Percentiles rank a stretch among this genome's conserved stretches.
These are phyloP conservation scores for Silybum marianum DNA, from an alignment of 129 eudicot species.

Conservation along the genomic window DNA sequence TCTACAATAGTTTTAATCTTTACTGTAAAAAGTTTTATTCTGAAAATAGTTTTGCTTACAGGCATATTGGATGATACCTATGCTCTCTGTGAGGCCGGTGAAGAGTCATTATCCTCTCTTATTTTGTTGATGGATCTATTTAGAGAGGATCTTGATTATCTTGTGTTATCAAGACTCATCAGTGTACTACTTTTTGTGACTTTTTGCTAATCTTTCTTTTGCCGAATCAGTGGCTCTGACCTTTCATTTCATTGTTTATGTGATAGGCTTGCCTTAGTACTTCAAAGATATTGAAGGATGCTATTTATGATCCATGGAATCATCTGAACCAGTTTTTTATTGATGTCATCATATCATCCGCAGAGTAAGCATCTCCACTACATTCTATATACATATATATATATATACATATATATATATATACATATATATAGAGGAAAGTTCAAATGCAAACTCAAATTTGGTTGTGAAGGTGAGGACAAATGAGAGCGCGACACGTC, in stretches of 20 bases:
- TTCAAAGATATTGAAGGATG: constrained; percentile 48
- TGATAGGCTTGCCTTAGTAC: constrained; percentile 46
- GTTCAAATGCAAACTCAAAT: no score
- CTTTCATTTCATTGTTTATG: constrained; percentile 8
- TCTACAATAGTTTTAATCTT: constrained; percentile 18
- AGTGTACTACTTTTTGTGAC: constrained; percentile 21
- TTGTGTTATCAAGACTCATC: constrained; percentile 47
- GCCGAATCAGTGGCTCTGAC: constrained; percentile 20
- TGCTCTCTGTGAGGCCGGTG: constrained; percentile 55
- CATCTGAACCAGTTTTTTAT: constrained; percentile 48
- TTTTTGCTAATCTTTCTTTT: constrained; percentile 9
- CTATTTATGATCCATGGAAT: constrained; percentile 45
- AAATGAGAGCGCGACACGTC: no score
- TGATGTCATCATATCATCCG: constrained; percentile 38
- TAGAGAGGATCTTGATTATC: constrained; percentile 46
- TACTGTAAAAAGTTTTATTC: neutral
- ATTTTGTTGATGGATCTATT: constrained; percentile 43
- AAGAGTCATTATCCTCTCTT: constrained; percentile 45
- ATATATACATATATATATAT: no score
- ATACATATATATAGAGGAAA: no score
- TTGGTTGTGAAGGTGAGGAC: no score
- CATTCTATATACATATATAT: neutral
- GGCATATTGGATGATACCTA: constrained; percentile 59
- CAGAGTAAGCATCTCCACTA: constrained; percentile 35
- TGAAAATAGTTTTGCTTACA: constrained; percentile 23